Evolutionary conservation across 2,329 filamentous ascomycete genomes (phyloP), one percentile per base, ranked within the genome.

Genomic region (Rasamsonia emersonii): DNA sequence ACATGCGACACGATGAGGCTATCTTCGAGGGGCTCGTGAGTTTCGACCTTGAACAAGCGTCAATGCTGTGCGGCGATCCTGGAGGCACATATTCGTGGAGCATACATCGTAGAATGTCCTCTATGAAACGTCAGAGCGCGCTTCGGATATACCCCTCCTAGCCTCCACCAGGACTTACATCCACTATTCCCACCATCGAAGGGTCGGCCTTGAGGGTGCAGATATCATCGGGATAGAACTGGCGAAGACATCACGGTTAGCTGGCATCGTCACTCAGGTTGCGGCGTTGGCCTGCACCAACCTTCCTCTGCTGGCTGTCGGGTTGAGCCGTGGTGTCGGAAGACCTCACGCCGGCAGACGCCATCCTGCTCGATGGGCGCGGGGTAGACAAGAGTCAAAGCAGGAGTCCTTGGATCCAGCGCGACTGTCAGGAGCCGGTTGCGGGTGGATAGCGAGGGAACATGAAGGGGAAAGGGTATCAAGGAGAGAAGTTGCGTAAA

Each of bases 11-110:
- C 42, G 19, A 49, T 49, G 11, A 48, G 40, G 30, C 53, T 45
- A 13, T 61, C 64, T 19, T 54, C 54, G 36, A 51, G 40, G 18
- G 40, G 37, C 16, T 43, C 41, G 20, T 47, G 36, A 10, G 40
- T 36, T 19, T 50, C 46, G 10, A 44, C 28, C 43, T 47, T 37
- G 8, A 17, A 19, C 14, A 25, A 9, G 21, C 5, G 21, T 32
- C 30, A 32, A 32, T 25, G n/a, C 19, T n/a, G 15, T 13, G 10
- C 10, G n/a, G 21, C 23, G 23, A 18, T 24, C 20, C 18, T 10
- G 9, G n/a, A 18, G 21, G 21, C 6, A 32, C 15, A 7, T 26
- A 26, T 13, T 11, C 14, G 13, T 14, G 13, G 18, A 21, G 30
- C 28, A 36, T 36, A 36, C 34, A 21, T 36, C 34, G 24, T 36